These are phyloP conservation scores for Boletus reticulatus DNA, from an alignment of 768 basidiomycete species.

Conservation along the genomic window DNA sequence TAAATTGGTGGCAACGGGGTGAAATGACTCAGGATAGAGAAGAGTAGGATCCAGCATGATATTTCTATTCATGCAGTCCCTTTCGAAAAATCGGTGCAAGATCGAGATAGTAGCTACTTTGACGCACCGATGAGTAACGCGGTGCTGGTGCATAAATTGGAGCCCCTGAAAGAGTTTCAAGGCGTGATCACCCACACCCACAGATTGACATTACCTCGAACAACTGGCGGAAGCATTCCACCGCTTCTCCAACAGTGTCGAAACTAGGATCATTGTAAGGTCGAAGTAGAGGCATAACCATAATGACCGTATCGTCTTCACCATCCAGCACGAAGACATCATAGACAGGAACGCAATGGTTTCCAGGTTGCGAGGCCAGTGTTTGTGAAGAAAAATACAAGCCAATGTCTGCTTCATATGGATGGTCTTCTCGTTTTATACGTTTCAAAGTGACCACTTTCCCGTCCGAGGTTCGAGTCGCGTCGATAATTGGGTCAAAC, in stretches of 20 bases:
- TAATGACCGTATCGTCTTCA: slow-evolving; percentile 1
- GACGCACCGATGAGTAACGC: slow-evolving; percentile 7
- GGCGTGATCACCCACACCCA: neutral
- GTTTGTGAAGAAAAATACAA: slow-evolving; percentile 13
- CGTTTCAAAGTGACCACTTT: slow-evolving; percentile 30
- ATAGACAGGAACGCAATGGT: slow-evolving; percentile 28
- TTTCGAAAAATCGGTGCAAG: neutral
- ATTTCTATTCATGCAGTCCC: slow-evolving; percentile 20
- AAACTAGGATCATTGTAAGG: slow-evolving; percentile 22
- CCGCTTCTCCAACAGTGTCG: slow-evolving; percentile 13
- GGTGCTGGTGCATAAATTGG: slow-evolving; percentile 20
- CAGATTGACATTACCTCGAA: slow-evolving; percentile 23
- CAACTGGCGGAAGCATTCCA: slow-evolving; percentile 29
- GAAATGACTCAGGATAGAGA: neutral
- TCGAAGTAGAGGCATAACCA: slow-evolving; percentile 38
- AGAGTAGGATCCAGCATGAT: slow-evolving; percentile 23
- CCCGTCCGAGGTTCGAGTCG: slow-evolving; percentile 29
- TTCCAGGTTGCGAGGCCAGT: slow-evolving; percentile 8
- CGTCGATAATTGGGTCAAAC: slow-evolving; percentile 21
- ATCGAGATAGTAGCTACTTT: neutral
- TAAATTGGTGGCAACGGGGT: neutral
- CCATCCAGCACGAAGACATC: slow-evolving; percentile 12
- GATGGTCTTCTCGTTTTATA: slow-evolving; percentile 8
- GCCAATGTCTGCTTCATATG: slow-evolving; percentile 26
- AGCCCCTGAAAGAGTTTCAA: slow-evolving; percentile 15